phyloP scores from a whole-genome alignment of 495 filamentous ascomycete genomes.

The Lasiosphaeria miniovina region DNA sequence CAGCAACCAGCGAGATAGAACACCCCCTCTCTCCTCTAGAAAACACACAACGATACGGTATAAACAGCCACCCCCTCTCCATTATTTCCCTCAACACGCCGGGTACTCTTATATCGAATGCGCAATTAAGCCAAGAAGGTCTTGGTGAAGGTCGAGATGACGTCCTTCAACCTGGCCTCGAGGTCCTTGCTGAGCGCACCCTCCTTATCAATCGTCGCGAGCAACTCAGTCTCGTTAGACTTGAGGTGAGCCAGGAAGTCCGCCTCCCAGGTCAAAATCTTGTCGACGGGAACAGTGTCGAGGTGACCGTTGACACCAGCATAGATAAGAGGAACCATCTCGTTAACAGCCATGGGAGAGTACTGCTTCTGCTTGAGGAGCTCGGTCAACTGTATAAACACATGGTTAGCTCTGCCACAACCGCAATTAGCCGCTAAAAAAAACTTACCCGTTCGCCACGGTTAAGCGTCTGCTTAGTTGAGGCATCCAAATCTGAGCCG shows the following conservation, averaged over 20 bases:
- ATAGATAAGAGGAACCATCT: slow-evolving; percentile 99
- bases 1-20: slow-evolving; percentile 39
- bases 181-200: slow-evolving; percentile 93
- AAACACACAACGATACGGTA: slow-evolving; percentile 48
- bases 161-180: slow-evolving; percentile 81
- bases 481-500: slow-evolving; percentile 98
- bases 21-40: slow-evolving; percentile 41
- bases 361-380: slow-evolving; percentile 99
- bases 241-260: slow-evolving; percentile 91
- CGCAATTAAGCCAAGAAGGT: slow-evolving; percentile 62
- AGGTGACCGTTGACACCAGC: slow-evolving; percentile 98
- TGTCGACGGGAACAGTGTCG: slow-evolving; percentile 79
- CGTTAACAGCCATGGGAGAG: slow-evolving; percentile 96
- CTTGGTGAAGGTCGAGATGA: slow-evolving; percentile 83
- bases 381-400: slow-evolving; percentile 66
- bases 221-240: slow-evolving; percentile 80
- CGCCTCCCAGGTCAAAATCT: slow-evolving; percentile 85
- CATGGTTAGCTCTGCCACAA: slow-evolving; percentile 32
- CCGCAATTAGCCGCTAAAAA: background rate
- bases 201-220: slow-evolving; percentile 91
- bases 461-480: slow-evolving; percentile 97
- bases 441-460: slow-evolving; percentile 93
- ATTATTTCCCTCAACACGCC: slow-evolving; percentile 22
- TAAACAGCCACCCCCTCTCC: slow-evolving; percentile 43
- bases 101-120: slow-evolving; percentile 29